Conservation (phyloP, 495 filamentous ascomycete genomes). For the Neurospora pannonica region DNA sequence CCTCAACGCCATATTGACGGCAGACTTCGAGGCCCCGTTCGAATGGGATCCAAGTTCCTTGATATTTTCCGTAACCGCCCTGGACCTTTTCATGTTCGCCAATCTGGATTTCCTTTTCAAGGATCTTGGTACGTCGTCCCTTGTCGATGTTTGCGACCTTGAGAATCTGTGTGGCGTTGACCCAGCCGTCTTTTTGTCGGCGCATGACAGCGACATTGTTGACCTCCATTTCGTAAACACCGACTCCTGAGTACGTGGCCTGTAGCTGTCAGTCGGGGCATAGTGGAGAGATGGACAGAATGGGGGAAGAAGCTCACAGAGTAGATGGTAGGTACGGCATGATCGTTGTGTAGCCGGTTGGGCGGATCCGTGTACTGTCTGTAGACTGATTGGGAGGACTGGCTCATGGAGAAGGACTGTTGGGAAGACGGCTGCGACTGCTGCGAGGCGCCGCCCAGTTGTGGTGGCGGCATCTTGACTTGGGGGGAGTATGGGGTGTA, state of each 20-base stretch:
- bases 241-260: constrained; percentile 90
- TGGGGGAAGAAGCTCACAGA: constrained; percentile 41
- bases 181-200: constrained; percentile 80
- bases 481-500: constrained; percentile 12
- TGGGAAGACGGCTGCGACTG: constrained; percentile 40
- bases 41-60: constrained; percentile 96
- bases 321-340: constrained; percentile 61
- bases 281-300: not conserved
- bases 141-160: constrained; percentile 97
- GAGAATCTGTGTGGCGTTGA: constrained; percentile 93
- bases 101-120: constrained; percentile 93
- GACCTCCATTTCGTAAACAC: constrained; percentile 97
- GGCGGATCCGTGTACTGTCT: constrained; percentile 33
- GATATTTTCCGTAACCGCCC: constrained; percentile 96
- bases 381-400: constrained; percentile 27
- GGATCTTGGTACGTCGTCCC: constrained; percentile 89
- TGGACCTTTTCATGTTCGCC: constrained; percentile 98
- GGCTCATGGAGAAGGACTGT: constrained; percentile 43
- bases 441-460: constrained; percentile 13
- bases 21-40: constrained; percentile 86
- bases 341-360: constrained; percentile 42
- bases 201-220: constrained; percentile 90
- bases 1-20: constrained; percentile 86
- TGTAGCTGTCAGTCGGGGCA: constrained; percentile 24
- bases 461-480: constrained; percentile 17